phyloP scores from a whole-genome alignment of 176 grass and related monocot genomes.

The Triticum timopheevii region DNA sequence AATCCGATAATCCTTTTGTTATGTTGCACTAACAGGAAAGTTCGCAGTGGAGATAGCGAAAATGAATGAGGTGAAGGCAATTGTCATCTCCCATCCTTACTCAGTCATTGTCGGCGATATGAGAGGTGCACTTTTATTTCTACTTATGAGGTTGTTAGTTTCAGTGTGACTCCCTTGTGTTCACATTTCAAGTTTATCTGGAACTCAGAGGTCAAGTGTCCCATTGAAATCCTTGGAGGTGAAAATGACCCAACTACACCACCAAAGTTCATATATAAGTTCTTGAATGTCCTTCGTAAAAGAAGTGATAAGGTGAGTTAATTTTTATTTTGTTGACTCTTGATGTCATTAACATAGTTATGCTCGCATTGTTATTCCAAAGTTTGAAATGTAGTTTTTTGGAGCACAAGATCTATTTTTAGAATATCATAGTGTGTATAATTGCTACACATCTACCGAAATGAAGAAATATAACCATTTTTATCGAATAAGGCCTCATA shows the following conservation, averaged over 20 bases:
- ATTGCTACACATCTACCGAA: no score
- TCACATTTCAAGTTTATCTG: neutral
- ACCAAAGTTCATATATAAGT: neutral
- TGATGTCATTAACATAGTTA: neutral
- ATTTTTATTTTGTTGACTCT: neutral
- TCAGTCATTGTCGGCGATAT: constrained; percentile 30
- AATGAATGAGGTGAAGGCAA: constrained; percentile 3
- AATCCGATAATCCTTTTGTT: neutral
- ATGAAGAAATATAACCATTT: no score
- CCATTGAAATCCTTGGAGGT: constrained; percentile 42
- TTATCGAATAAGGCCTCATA: no score
- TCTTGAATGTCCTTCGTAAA: neutral
- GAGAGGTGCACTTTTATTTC: neutral
- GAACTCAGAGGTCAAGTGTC: constrained; percentile 17
- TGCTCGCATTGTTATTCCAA: neutral
- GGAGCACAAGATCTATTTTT: neutral
- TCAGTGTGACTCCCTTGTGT: neutral
- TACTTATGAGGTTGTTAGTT: neutral
- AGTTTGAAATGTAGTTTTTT: neutral
- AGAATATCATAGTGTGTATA: neutral
- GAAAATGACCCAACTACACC: constrained; percentile 21
- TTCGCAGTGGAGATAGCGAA: constrained; percentile 22
- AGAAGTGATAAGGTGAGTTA: neutral
- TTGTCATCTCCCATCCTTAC: constrained; percentile 33
- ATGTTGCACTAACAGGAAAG: constrained; percentile 5